Evolutionary conservation across 164 flowering plant genomes (phyloP), one percentile per base, ranked within the genome.

Genomic region (Vitis labrusca): DNA sequence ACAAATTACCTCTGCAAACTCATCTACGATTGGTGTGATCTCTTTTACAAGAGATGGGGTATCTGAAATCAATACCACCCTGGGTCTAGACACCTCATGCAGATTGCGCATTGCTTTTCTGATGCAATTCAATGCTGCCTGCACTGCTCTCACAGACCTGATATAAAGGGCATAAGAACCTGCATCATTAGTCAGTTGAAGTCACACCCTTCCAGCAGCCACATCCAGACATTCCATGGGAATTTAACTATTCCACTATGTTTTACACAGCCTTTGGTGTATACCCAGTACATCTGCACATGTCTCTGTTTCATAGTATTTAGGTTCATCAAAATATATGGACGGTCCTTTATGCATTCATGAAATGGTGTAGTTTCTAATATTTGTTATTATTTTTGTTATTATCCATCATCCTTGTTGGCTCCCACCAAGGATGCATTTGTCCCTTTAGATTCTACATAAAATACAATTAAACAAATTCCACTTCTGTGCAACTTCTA

Each of bases 61-160:
- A 77, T 95, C 99, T 23, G 98, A 91, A 49, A 95, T 89, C 70
- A 95, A 58, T 57, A 84, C 97, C 49, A 91, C 84, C 61, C 82
- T 78, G 27, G 99, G 97, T 64, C 68, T 85, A 50, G 77, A 71
- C 54, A 49, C 37, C 48, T 64, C 64, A 15, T 56, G 72, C 10
- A 75, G 75, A 54, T 74, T 79, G 30, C 49, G 48, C 32, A 84
- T 47, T 37, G 90, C 89, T 69, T 85, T 90, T 63, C 63, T 86
- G 52, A 89, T 72, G 87, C 98, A 95, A 72, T 68, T 81, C 69
- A 90, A 61, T 63, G 96, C 96, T 52, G 99, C 97, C 59, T 73
- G 84, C 8, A 75, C 63, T 70, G 93, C 93, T 80, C 96, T 84
- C 52, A 82, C 80, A 12, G 98, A 74, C 78, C 99, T 95, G 84